Evolutionary conservation across 805 yeast species (phyloP), one percentile per base, ranked within the genome.

Genomic region (Cyberlindnera maclurae): DNA sequence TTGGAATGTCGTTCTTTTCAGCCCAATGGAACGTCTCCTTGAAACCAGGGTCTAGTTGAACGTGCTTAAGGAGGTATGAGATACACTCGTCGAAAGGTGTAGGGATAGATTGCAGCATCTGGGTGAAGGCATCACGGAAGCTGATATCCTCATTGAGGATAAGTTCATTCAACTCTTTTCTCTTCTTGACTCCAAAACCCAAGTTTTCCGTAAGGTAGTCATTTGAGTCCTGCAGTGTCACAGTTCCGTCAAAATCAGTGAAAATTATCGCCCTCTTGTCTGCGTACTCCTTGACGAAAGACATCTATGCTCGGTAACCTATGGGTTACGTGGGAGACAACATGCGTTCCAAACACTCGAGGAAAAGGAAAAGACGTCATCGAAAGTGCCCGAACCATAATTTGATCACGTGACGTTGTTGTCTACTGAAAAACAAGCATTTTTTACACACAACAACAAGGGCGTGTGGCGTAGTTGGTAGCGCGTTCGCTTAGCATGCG

Each of bases 241-340:
- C 93, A 2, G 98, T 93, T 22, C 99, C 99, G 59, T 93, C 99
- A 77, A 94, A 93, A 61, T 93, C 99, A 31, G 97, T 84, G 68
- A 93, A 93, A 31, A 93, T 82, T 54, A 93, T 87, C 34, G 95
- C 90, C 46, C 74, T 72, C 48, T 55, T 55, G 18, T 49, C 43
- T 5, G 52, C 42, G 37, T 52, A 51, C 29, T 50, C 50, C 20
- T 47, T 37, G 15, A 52, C 54, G 22, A 45, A 45, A 2, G 57
- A 49, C 57, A 54, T 54, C 9, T 27, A 18, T 37, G 24, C 8
- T 20, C 24, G 24, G 24, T 20, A 8, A 6, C 24, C 8, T 20
- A 20, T 20, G 24, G 24, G 24, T 20, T 20, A 5, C 5, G 24
- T 20, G 8, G 24, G 24, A 20, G 8, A 8, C 24, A n/a, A 20